These are phyloP conservation scores for Lathyrus tuberosus DNA, from an alignment of 306 rosid species.

Conservation along the genomic window DNA sequence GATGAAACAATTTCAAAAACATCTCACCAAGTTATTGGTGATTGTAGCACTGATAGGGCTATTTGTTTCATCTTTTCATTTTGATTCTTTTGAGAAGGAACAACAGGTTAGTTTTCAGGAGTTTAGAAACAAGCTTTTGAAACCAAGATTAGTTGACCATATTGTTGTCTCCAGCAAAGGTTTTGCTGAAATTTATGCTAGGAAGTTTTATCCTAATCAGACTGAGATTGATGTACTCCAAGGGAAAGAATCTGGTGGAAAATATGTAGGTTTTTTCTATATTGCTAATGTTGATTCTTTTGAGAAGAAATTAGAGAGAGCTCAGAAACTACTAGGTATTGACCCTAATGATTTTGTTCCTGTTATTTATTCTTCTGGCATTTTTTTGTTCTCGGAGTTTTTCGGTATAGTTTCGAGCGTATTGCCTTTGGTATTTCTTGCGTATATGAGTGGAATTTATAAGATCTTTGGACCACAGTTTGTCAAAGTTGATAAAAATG, in stretches of 20 bases:
- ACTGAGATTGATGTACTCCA: neutral
- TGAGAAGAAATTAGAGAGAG: conserved; percentile 10
- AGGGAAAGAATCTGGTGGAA: neutral
- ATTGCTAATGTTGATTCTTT: neutral
- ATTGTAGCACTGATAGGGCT: neutral
- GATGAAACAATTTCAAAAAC: neutral
- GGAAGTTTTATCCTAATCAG: neutral
- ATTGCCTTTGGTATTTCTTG: neutral
- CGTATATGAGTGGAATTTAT: conserved; percentile 64
- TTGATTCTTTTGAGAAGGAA: neutral
- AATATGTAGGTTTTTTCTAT: neutral
- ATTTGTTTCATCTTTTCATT: neutral
- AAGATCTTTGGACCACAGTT: conserved; percentile 85
- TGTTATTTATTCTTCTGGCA: conserved; percentile 65
- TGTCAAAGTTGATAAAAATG: conserved; percentile 77
- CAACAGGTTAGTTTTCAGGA: neutral
- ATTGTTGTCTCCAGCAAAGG: neutral
- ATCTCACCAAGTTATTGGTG: neutral
- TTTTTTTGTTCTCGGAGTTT: neutral
- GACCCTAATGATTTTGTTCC: conserved; percentile 84
- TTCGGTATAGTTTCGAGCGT: neutral
- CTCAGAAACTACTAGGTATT: neutral
- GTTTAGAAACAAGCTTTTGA: neutral
- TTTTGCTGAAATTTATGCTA: neutral
- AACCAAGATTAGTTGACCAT: neutral